Evolutionary conservation across 495 filamentous ascomycete genomes (phyloP).

Genomic region (Bacidia rubella): DNA sequence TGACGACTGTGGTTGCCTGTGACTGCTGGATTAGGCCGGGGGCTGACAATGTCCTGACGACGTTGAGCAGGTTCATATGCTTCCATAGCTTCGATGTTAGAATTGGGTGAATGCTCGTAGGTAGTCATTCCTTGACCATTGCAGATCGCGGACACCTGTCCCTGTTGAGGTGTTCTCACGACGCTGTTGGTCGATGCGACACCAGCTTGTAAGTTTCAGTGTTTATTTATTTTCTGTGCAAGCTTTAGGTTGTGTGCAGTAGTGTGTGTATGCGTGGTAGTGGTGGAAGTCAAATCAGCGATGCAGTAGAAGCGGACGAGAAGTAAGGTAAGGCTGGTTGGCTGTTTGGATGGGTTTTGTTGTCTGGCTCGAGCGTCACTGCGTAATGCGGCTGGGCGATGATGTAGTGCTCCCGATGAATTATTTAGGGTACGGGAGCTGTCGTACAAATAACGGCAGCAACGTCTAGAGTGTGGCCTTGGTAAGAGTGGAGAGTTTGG

Average conservation of each 20-base stretch:
- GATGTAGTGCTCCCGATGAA: not conserved
- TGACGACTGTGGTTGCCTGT: slow-evolving; percentile 14
- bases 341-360: not conserved
- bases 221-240: not conserved
- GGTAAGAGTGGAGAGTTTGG: no score
- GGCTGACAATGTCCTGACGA: not conserved
- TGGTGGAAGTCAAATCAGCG: not conserved
- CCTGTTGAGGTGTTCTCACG: not conserved
- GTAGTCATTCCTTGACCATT: not conserved
- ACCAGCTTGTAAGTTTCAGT: not conserved
- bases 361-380: not conserved
- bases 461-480: no score
- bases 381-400: not conserved
- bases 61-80: not conserved
- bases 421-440: no score
- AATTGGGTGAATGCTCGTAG: not conserved
- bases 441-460: not conserved
- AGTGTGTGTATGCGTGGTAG: not conserved
- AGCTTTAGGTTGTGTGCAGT: slow-evolving; percentile 1
- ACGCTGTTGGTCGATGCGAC: not conserved
- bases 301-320: not conserved
- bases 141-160: not conserved
- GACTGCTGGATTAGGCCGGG: slow-evolving; percentile 2
- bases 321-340: not conserved
- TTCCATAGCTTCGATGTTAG: not conserved